phyloP scores from a whole-genome alignment of 768 basidiomycete genomes.

The Cyclocybe aegerita region DNA sequence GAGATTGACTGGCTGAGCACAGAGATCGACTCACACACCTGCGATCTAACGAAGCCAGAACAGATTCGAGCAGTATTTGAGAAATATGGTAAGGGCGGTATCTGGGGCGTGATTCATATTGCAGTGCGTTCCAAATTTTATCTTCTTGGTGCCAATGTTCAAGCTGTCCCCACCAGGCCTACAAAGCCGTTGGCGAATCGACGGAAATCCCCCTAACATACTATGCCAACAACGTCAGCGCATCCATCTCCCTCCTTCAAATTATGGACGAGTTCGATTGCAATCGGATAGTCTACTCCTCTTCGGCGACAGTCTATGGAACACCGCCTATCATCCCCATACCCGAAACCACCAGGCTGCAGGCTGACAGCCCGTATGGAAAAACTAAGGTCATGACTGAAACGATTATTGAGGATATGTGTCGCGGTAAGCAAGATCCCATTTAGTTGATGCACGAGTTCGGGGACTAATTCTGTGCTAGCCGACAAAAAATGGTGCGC shows the following conservation, averaged over 20 bases:
- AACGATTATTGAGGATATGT: conserved; percentile 85
- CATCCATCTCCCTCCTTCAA: conserved; percentile 83
- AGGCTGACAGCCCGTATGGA: conserved; percentile 92
- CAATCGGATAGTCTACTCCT: conserved; percentile 91
- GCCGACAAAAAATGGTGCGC: conserved; percentile 78
- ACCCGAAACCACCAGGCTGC: conserved; percentile 83
- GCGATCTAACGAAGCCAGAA: conserved; percentile 73
- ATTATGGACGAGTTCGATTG: conserved; percentile 84
- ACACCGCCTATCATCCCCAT: conserved; percentile 91
- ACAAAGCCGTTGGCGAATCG: conserved; percentile 98
- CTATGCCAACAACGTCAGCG: conserved; percentile 91
- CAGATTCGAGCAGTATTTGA: conserved; percentile 80
- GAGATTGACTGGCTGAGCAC: conserved; percentile 70
- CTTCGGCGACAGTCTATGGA: conserved; percentile 97
- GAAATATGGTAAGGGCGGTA: conserved; percentile 82
- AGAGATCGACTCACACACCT: conserved; percentile 65
- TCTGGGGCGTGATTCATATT: conserved; percentile 96
- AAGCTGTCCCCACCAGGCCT: conserved; percentile 53
- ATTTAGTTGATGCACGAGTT: conserved; percentile 1
- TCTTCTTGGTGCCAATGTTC: background rate
- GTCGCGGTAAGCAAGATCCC: conserved; percentile 53
- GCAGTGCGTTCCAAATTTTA: conserved; percentile 57
- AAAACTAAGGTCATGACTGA: conserved; percentile 97
- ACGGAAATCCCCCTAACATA: conserved; percentile 91
- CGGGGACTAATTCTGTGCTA: conserved; percentile 27